Percentiles rank a stretch among this genome's conserved stretches.
Conservation (phyloP, 2,329 filamentous ascomycete species). For the Phyllosticta paracitricarpa region DNA sequence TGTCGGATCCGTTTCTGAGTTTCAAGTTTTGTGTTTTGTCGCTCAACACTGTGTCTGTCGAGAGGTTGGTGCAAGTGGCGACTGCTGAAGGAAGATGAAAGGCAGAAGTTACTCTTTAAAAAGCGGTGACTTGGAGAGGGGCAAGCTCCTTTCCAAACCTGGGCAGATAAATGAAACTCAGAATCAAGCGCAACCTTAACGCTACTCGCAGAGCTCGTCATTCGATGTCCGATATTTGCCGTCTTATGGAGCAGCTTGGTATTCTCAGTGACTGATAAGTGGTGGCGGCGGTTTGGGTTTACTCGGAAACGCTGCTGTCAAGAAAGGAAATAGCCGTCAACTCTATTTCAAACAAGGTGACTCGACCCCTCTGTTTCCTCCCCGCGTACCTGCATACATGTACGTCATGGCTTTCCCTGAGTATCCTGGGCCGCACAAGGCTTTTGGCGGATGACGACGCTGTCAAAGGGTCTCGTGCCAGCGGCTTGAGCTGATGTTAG, state of each 20-base stretch:
- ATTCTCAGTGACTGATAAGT: background rate
- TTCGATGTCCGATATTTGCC: background rate
- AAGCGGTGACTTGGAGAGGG: background rate
- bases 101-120: background rate
- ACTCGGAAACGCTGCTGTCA: background rate
- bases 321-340: background rate
- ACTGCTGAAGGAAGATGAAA: background rate
- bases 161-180: background rate
- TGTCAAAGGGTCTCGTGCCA: background rate
- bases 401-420: background rate
- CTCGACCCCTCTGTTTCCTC: background rate
- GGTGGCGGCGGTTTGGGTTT: background rate
- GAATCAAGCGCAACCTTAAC: background rate
- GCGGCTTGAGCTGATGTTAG: background rate
- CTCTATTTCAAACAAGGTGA: background rate
- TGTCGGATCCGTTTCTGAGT: background rate
- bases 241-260: background rate
- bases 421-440: background rate
- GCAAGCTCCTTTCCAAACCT: background rate
- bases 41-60: fast-evolving
- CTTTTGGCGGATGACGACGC: background rate
- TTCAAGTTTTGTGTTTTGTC: background rate
- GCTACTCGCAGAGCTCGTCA: background rate
- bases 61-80: background rate
- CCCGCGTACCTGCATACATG: background rate